phyloP scores from a whole-genome alignment of 2,329 filamentous ascomycete genomes.

The Phyllosticta capitalensis region DNA sequence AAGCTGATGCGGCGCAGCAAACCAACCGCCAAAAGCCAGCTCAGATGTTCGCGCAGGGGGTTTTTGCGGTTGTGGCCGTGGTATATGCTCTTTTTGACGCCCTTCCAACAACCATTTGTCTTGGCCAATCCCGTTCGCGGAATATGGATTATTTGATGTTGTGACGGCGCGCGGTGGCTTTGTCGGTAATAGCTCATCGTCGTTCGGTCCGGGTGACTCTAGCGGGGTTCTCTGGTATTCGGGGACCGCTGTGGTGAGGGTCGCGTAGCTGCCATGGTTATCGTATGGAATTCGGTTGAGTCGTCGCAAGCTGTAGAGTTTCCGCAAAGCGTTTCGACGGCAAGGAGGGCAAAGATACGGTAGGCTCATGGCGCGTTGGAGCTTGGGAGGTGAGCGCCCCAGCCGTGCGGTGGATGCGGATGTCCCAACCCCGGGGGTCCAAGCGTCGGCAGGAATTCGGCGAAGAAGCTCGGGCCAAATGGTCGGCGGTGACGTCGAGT shows the following conservation, averaged over 20 bases:
- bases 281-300: not conserved
- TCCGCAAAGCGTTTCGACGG: conserved; percentile 3
- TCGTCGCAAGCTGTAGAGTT: not conserved
- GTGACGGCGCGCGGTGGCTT: not conserved
- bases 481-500: not conserved
- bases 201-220: not conserved
- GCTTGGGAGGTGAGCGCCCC: not conserved
- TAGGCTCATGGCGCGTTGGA: conserved; percentile 1
- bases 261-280: not conserved
- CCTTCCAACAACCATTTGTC: not conserved
- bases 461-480: not conserved
- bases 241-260: not conserved
- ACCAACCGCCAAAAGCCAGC: not conserved
- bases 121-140: not conserved
- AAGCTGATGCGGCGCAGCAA: not conserved
- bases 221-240: not conserved
- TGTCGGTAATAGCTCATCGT: not conserved
- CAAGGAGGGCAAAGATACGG: conserved; percentile 10
- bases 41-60: not conserved
- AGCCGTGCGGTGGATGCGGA: not conserved
- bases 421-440: conserved; percentile 2
- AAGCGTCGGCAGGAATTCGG: conserved; percentile 4
- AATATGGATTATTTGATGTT: not conserved
- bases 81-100: not conserved
- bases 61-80: not conserved